Evolutionary conservation across 345 rosid genomes (phyloP).

Genomic region (Nasturtium officinale): DNA sequence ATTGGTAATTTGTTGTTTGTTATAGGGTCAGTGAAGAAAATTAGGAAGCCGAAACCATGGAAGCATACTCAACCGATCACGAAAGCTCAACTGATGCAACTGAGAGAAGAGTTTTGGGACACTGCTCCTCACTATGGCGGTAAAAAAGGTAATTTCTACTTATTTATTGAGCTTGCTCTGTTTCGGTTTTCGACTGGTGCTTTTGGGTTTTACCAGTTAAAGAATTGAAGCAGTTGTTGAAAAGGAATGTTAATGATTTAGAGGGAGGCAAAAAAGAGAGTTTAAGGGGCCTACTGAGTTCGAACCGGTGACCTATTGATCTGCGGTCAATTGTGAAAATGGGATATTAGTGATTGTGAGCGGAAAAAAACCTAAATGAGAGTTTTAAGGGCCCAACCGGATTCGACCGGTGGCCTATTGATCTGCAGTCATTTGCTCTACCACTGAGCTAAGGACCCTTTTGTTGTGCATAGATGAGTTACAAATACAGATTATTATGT

Average conservation of each 20-base stretch:
- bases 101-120: slow-evolving; percentile 96
- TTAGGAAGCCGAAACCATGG: slow-evolving; percentile 91
- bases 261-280: background rate
- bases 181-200: background rate
- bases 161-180: background rate
- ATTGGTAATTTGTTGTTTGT: slow-evolving; percentile 16
- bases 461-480: background rate
- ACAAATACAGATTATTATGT: background rate
- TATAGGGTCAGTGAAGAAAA: slow-evolving; percentile 62
- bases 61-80: slow-evolving; percentile 82
- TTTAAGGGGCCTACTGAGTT: slow-evolving; percentile 46
- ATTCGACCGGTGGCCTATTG: slow-evolving; percentile 65
- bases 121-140: slow-evolving; percentile 98
- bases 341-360: background rate
- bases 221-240: slow-evolving; percentile 7
- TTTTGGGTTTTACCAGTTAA: background rate
- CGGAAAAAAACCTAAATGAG: background rate
- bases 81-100: slow-evolving; percentile 63
- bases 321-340: slow-evolving; percentile 61
- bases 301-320: slow-evolving; percentile 71
- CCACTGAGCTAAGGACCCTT: slow-evolving; percentile 79
- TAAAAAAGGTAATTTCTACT: slow-evolving; percentile 57
- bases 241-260: slow-evolving; percentile 3
- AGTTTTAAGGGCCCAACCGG: slow-evolving; percentile 42
- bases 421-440: slow-evolving; percentile 85